These are phyloP conservation scores for Candida bentonensis DNA, from an alignment of 805 yeast genomes.

Conservation along the genomic window DNA sequence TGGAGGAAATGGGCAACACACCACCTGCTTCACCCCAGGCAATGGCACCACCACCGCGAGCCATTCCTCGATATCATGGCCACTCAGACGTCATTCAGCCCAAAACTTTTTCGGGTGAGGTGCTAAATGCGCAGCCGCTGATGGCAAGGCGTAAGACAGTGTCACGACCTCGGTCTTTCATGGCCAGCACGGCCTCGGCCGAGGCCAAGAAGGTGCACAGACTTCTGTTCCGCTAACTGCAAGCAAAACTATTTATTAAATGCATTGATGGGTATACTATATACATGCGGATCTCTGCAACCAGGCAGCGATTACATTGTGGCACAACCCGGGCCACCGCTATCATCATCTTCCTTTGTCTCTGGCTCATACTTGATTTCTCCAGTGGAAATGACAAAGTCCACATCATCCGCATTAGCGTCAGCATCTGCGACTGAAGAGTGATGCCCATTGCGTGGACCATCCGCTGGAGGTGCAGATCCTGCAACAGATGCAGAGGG, in stretches of 20 bases:
- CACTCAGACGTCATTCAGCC: no score
- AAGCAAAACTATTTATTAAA: neutral
- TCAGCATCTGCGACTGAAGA: neutral
- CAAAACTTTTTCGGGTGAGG: no score
- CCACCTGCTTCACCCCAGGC: neutral
- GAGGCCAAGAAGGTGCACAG: neutral
- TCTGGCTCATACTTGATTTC: neutral
- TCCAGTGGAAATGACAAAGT: neutral
- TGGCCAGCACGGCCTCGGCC: neutral
- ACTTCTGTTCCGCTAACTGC: neutral
- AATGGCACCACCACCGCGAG: no score
- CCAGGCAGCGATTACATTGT: neutral
- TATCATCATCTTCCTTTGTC: neutral
- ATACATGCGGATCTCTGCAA: no score
- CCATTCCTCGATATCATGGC: no score
- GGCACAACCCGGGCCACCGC: neutral
- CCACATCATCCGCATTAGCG: constrained; percentile 1
- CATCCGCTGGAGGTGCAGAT: neutral
- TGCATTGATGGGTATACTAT: neutral
- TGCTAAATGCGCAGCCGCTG: no score
- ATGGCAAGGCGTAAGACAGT: no score
- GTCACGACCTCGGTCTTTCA: neutral
- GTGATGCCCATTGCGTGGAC: neutral
- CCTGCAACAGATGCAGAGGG: neutral
- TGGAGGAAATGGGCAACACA: neutral